Conservation (phyloP, 1,284 basidiomycete species). For the Ganoderma multipileum region DNA sequence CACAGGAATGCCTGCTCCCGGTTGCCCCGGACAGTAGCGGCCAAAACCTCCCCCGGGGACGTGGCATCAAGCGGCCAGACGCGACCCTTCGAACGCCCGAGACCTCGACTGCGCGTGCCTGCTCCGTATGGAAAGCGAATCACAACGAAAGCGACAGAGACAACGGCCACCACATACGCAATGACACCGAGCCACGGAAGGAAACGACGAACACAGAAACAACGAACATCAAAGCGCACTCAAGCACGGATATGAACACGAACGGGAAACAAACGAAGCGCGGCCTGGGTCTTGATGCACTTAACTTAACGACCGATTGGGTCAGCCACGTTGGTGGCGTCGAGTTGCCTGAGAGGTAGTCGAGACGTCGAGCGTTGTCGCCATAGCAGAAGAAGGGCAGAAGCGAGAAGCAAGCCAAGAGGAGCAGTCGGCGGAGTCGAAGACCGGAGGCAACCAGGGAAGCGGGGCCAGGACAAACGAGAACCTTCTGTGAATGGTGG, state of each 20-base stretch:
- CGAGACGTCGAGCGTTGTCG: background rate
- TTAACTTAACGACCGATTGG: background rate
- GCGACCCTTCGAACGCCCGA: conserved; percentile 24
- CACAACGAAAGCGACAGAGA: background rate
- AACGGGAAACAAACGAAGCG: background rate
- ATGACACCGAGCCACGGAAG: background rate
- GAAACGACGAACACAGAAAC: background rate
- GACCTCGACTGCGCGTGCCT: conserved; percentile 22
- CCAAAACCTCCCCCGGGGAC: conserved; percentile 30
- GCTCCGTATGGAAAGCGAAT: conserved; percentile 9
- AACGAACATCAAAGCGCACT: background rate
- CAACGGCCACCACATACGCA: background rate
- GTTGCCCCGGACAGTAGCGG: conserved; percentile 27
- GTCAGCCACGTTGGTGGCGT: conserved; percentile 4
- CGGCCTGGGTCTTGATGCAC: background rate
- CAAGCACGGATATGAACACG: background rate
- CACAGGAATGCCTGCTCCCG: conserved; percentile 27
- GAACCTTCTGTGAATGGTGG: background rate
- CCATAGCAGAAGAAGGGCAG: background rate
- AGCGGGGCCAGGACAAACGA: background rate
- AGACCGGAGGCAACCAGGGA: background rate
- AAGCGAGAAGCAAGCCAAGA: background rate
- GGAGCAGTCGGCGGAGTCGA: background rate
- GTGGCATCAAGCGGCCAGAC: conserved; percentile 7
- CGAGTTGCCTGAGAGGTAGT: conserved; percentile 4